Evolutionary conservation across 768 basidiomycete species (phyloP).

Genomic region (Omphalotus guepiniiformis): DNA sequence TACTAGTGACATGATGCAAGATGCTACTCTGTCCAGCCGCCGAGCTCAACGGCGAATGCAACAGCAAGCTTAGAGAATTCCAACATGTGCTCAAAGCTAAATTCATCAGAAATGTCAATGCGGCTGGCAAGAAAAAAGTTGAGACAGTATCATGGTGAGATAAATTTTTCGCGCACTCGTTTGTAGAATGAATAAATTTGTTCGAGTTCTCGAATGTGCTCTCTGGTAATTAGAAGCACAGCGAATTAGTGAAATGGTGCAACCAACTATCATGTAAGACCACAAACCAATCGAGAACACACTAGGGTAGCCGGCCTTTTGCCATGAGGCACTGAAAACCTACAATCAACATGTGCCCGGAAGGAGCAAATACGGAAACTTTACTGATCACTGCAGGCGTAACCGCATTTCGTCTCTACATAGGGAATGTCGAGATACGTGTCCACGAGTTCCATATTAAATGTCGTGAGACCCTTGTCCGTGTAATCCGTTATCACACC

Average conservation of each 20-base stretch:
- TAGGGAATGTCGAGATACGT: constrained; percentile 82
- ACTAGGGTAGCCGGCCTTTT: constrained; percentile 80
- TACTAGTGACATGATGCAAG: too few species aligned
- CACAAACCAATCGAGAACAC: constrained; percentile 72
- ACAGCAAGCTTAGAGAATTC: constrained; percentile 85
- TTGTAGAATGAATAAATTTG: constrained; percentile 73
- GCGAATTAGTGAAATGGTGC: background rate
- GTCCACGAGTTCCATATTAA: constrained; percentile 76
- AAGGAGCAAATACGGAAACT: constrained; percentile 25
- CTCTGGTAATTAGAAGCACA: constrained; percentile 32
- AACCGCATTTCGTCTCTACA: constrained; percentile 86
- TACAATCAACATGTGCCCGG: constrained; percentile 14
- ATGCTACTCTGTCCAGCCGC: constrained; percentile 37
- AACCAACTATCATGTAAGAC: background rate
- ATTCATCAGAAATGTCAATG: constrained; percentile 82
- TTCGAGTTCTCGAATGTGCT: constrained; percentile 75
- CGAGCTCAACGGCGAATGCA: constrained; percentile 74
- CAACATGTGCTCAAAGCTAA: constrained; percentile 86
- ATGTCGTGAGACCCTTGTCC: constrained; percentile 61
- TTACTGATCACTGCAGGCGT: constrained; percentile 93
- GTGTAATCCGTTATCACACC: constrained; percentile 12
- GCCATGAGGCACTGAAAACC: constrained; percentile 71
- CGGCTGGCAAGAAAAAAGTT: constrained; percentile 47
- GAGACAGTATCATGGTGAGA: constrained; percentile 14
- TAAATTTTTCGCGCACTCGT: constrained; percentile 55